Conservation (phyloP, 345 rosid species). For the Pistacia vera region DNA sequence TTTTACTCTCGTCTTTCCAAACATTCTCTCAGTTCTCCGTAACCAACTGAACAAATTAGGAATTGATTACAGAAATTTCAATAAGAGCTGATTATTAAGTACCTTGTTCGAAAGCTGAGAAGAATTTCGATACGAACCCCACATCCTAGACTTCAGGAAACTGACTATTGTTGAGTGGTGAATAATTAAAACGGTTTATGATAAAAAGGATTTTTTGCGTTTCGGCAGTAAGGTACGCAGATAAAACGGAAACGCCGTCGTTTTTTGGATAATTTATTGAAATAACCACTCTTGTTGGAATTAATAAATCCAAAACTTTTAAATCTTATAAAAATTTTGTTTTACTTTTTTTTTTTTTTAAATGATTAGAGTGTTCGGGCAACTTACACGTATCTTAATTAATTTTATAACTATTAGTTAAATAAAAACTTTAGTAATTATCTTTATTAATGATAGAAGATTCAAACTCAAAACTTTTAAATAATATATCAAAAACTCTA, state of each 20-base stretch:
- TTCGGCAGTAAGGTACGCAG: not conserved
- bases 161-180: not conserved
- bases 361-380: no score
- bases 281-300: not conserved
- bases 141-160: conserved; percentile 28
- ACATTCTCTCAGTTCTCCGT: not conserved
- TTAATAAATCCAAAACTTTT: no score
- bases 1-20: not conserved
- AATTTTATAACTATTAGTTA: no score
- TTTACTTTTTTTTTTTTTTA: no score
- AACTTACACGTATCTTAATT: no score
- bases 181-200: not conserved
- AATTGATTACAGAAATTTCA: not conserved
- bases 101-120: conserved; percentile 38
- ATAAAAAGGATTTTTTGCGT: not conserved
- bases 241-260: conserved; percentile 2
- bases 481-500: no score
- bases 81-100: not conserved
- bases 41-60: not conserved
- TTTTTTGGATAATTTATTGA: not conserved
- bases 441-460: no score
- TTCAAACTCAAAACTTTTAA: no score
- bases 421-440: no score
- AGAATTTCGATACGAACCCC: conserved; percentile 32
- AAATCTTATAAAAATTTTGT: no score